Evolutionary conservation across 2,329 filamentous ascomycete genomes (phyloP).

Genomic region (Penicillium janthinellum): DNA sequence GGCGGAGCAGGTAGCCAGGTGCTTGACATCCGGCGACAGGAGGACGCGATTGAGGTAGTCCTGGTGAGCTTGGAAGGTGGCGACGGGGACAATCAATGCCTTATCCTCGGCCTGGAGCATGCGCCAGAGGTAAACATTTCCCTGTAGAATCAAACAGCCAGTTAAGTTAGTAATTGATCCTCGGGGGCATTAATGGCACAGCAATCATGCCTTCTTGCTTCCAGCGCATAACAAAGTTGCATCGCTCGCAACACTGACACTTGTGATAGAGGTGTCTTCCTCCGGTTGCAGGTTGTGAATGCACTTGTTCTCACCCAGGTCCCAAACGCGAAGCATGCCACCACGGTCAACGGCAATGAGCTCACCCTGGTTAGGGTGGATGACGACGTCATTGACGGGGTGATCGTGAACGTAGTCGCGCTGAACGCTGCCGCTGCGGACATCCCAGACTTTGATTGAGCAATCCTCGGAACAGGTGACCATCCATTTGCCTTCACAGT

Average conservation of each 20-base stretch:
- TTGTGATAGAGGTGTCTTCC: constrained; percentile 89
- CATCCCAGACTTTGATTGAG: constrained; percentile 97
- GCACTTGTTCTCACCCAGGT: constrained; percentile 94
- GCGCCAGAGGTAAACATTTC: constrained; percentile 96
- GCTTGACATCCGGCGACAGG: constrained; percentile 89
- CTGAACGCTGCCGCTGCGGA: constrained; percentile 79
- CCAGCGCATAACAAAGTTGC: constrained; percentile 90
- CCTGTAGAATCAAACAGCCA: constrained; percentile 54
- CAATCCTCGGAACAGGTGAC: constrained; percentile 96
- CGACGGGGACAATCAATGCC: constrained; percentile 82
- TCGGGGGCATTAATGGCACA: no score
- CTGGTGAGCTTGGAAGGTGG: constrained; percentile 85
- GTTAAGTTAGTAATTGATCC: constrained; percentile 2
- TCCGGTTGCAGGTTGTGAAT: constrained; percentile 95
- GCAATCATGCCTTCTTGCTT: constrained; percentile 72
- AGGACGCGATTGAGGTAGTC: constrained; percentile 92
- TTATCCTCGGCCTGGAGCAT: constrained; percentile 81
- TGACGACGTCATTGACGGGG: constrained; percentile 97
- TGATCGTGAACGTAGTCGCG: constrained; percentile 88
- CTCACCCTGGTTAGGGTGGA: constrained; percentile 97
- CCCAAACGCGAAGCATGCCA: constrained; percentile 93
- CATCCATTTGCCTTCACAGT: constrained; percentile 99
- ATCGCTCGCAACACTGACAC: constrained; percentile 93
- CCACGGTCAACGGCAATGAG: constrained; percentile 94
- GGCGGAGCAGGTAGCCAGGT: constrained; percentile 89